These are phyloP conservation scores for Aphanomyces astaci DNA, from an alignment of 352 stramenopile genomes.

Conservation along the genomic window DNA sequence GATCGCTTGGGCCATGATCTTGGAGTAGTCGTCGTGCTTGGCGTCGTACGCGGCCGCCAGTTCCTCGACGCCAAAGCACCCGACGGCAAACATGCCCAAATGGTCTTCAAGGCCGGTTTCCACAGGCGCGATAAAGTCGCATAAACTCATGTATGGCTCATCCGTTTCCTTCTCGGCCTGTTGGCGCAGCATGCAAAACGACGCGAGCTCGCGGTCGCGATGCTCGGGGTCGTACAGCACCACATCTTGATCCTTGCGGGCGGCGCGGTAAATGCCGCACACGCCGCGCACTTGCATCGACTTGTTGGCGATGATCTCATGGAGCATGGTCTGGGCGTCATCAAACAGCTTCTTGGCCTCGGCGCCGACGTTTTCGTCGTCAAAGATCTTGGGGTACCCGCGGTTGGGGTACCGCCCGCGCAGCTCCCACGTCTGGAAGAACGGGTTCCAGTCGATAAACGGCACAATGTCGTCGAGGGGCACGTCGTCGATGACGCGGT, in stretches of 20 bases:
- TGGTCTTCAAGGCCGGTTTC: constrained; percentile 69
- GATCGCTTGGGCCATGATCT: constrained; percentile 94
- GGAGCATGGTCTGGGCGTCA: constrained; percentile 91
- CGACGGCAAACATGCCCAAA: constrained; percentile 93
- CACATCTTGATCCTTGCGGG: constrained; percentile 90
- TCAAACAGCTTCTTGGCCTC: constrained; percentile 97
- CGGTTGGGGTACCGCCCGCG: constrained; percentile 96
- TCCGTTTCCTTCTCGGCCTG: constrained; percentile 95
- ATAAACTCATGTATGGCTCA: constrained; percentile 91
- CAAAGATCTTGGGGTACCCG: constrained; percentile 98
- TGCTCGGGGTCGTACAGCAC: constrained; percentile 88
- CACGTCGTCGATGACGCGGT: constrained; percentile 83
- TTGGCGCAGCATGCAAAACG: constrained; percentile 96
- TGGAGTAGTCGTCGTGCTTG: constrained; percentile 95
- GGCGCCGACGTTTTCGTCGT: constrained; percentile 90
- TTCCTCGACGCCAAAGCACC: constrained; percentile 93
- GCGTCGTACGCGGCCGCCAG: constrained; percentile 89
- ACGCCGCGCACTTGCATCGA: constrained; percentile 87
- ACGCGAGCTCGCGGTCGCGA: constrained; percentile 60
- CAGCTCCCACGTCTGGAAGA: constrained; percentile 98
- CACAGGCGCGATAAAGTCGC: constrained; percentile 90
- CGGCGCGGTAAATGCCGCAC: constrained; percentile 93
- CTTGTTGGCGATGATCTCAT: constrained; percentile 92
- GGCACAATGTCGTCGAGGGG: constrained; percentile 84
- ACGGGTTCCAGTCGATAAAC: constrained; percentile 99